Evolutionary conservation across 2,329 filamentous ascomycete species (phyloP).

Genomic region (Tolypocladium pustulatum): DNA sequence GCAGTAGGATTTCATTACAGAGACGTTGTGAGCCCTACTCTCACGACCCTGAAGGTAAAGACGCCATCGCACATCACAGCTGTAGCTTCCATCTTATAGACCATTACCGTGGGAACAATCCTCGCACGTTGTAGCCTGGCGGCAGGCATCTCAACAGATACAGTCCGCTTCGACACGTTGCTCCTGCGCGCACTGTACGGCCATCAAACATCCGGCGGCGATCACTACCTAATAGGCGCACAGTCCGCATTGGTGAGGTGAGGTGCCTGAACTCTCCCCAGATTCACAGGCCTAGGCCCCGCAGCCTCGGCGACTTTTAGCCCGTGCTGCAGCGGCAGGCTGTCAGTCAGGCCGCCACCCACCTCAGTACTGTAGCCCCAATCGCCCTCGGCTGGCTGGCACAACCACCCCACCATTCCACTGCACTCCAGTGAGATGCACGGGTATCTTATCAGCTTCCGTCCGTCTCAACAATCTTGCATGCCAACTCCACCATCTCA

Average conservation of each 20-base stretch:
- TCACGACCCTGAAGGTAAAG: no score
- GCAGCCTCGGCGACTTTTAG: neutral
- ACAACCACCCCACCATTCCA: neutral
- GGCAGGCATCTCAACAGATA: no score
- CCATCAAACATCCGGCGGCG: no score
- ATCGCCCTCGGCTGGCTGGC: neutral
- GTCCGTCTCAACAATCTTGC: neutral
- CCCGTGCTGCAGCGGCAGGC: neutral
- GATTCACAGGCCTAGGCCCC: neutral
- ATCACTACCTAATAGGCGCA: no score
- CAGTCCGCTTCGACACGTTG: no score
- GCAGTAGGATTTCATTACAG: no score
- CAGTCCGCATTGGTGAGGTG: neutral
- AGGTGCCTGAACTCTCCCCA: neutral
- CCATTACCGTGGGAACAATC: no score
- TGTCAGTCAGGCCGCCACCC: no score
- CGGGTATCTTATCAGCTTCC: neutral
- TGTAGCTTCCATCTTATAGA: no score
- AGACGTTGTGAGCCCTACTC: no score
- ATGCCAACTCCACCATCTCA: neutral
- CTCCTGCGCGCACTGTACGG: neutral
- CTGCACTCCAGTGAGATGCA: neutral
- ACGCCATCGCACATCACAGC: no score
- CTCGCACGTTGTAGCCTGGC: no score
- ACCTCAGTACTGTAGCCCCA: neutral